phyloP scores from a whole-genome alignment of 345 rosid genomes.

The Eucalyptus polybractea region DNA sequence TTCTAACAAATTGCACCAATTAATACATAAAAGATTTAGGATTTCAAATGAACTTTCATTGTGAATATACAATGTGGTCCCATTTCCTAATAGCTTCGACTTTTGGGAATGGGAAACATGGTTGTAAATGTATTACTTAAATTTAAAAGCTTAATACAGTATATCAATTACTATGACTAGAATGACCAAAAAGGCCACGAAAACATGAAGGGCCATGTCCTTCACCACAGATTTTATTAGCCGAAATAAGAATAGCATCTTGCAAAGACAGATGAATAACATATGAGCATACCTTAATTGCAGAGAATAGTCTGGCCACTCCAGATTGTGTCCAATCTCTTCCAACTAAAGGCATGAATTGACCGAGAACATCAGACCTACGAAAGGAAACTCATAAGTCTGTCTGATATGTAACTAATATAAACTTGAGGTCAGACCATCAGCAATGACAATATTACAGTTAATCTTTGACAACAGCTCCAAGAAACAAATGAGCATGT shows the following conservation, averaged over 20 bases:
- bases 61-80: background rate
- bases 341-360: conserved; percentile 96
- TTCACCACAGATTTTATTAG: background rate
- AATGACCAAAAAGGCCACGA: background rate
- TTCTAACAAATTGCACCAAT: background rate
- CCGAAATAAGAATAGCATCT: background rate
- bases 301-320: conserved; percentile 84
- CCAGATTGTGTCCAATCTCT: conserved; percentile 97
- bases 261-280: background rate
- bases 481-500: background rate
- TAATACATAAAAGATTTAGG: background rate
- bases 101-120: background rate
- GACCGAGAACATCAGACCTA: conserved; percentile 95
- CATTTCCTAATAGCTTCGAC: background rate
- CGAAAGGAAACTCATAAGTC: background rate
- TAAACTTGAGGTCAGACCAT: background rate
- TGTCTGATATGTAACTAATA: background rate
- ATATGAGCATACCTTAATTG: conserved; percentile 50
- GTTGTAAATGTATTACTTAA: background rate
- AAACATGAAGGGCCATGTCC: background rate
- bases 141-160: background rate
- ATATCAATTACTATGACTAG: background rate
- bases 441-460: background rate
- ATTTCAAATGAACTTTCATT: background rate
- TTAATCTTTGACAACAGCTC: background rate